phyloP scores from a whole-genome alignment of 2,329 filamentous ascomycete species.

The Penicillium sp. region DNA sequence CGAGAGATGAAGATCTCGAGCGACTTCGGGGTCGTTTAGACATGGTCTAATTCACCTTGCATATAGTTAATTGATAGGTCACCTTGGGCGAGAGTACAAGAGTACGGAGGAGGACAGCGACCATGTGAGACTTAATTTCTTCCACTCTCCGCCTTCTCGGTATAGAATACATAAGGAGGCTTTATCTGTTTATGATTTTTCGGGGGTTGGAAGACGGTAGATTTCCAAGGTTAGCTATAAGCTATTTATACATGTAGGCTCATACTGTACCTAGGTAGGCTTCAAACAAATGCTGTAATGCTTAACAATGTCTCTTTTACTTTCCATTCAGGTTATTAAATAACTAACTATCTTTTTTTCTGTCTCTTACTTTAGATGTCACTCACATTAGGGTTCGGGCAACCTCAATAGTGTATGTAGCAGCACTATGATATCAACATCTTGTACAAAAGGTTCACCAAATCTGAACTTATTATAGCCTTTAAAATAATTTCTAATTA shows the following conservation, averaged over 20 bases:
- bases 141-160: constrained; percentile 1
- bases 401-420: no score
- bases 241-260: not conserved
- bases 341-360: no score
- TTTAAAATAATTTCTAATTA: not conserved
- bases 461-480: not conserved
- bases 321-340: not conserved
- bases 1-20: constrained; percentile 46
- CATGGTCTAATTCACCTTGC: constrained; percentile 45
- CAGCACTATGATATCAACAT: not conserved
- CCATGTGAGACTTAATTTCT: constrained; percentile 1
- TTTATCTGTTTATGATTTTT: not conserved
- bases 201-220: not conserved
- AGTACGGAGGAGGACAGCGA: not conserved
- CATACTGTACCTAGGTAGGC: not conserved
- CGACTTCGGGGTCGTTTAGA: constrained; percentile 60
- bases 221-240: not conserved
- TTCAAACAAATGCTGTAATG: not conserved
- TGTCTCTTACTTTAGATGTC: not conserved
- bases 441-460: not conserved
- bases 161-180: not conserved
- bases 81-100: constrained; percentile 19
- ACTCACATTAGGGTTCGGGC: not conserved
- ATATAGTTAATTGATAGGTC: constrained; percentile 25
- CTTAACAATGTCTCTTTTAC: not conserved